phyloP scores from a whole-genome alignment of 139 green algal species.

The Choricystis sp. region DNA sequence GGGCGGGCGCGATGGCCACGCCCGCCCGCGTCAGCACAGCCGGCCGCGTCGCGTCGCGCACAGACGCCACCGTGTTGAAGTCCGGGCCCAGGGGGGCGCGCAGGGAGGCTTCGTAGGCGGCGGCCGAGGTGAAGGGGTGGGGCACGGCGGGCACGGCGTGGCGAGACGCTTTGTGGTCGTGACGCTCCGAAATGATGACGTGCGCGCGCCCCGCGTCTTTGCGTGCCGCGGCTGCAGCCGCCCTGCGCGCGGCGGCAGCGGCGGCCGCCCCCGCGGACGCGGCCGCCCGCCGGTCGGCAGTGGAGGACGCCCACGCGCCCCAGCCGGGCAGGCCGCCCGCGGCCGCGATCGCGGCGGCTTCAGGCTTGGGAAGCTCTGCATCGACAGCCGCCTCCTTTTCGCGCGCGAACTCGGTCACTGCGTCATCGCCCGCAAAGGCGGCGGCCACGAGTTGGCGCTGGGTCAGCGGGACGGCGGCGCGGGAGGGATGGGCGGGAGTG shows the following conservation, averaged over 20 bases:
- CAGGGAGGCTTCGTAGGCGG: conserved; percentile 51
- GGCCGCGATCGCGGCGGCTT: conserved; percentile 16
- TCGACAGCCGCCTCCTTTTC: conserved; percentile 65
- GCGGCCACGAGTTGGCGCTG: conserved; percentile 36
- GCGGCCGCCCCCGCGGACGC: neutral
- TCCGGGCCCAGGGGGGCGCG: conserved; percentile 69
- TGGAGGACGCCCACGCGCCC: conserved; percentile 55
- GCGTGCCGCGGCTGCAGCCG: conserved; percentile 32
- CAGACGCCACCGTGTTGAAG: conserved; percentile 67
- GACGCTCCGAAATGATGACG: conserved; percentile 79
- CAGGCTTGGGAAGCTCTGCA: conserved; percentile 56
- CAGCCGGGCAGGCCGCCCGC: conserved; percentile 67
- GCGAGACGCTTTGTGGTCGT: conserved; percentile 69
- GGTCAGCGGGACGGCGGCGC: conserved; percentile 4
- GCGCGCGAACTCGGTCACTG: conserved; percentile 71
- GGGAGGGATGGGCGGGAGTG: neutral
- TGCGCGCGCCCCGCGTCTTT: conserved; percentile 60
- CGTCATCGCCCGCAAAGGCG: conserved; percentile 84
- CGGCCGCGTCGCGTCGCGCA: conserved; percentile 64
- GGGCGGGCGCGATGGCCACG: conserved; percentile 55
- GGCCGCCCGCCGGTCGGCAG: too few relatives aligned
- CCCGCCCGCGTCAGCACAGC: conserved; percentile 59
- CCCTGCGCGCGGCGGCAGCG: conserved; percentile 18
- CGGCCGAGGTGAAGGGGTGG: conserved; percentile 48
- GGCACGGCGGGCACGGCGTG: conserved; percentile 48